Base-by-base conservation (phyloP, 352 stramenopile species). In the Globisporangium okanoganense region DNA sequence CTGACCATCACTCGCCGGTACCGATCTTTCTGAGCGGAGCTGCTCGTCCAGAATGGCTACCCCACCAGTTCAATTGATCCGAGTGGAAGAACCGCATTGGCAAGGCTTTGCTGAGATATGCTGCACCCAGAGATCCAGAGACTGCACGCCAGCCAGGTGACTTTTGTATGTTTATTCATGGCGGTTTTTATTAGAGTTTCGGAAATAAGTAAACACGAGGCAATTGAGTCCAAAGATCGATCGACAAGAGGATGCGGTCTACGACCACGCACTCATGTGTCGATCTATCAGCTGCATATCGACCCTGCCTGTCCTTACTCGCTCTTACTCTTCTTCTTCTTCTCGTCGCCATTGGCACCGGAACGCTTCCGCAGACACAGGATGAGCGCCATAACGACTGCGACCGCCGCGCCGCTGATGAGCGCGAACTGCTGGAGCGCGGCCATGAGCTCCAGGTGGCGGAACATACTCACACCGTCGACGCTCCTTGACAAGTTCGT, bases 401-500 rank as follows among this genome's bases (percentile, higher is more conserved):
- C 55, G 53, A 88, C 63, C 1, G 78, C 74, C 16, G 52, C 66
- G 24, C 69, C 67, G 5, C 74, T 80, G 53, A 88, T 73, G 24
- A 79, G 69, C 36, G 70, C 70, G 53, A 92, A 74, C 56, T 85
- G 74, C 64, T 83, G 82, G 47, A 91, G 58, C 20, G 73, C 80
- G 25, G 86, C 64, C 10, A 78, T 56, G 47, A 94, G 84, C 63
- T 94, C 85, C n/a, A 91, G 69, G 22, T 90, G 71, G 27, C 85
- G 79, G 61, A 94, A 85, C 73, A 87, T 82, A 58, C 78, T 82
- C 53, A 93, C 82, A 27, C 80, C 86, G 56, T 92, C 81, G 47
- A 94, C 81, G 61, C 81, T 92, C 43, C 83, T 72, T 12, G 85
- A 78, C 35, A 95, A 71, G 44, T 92, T 94, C 61, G 94, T 93